Evolutionary conservation across 768 basidiomycete species (phyloP).

Genomic region (Rhodotorula toruloides): DNA sequence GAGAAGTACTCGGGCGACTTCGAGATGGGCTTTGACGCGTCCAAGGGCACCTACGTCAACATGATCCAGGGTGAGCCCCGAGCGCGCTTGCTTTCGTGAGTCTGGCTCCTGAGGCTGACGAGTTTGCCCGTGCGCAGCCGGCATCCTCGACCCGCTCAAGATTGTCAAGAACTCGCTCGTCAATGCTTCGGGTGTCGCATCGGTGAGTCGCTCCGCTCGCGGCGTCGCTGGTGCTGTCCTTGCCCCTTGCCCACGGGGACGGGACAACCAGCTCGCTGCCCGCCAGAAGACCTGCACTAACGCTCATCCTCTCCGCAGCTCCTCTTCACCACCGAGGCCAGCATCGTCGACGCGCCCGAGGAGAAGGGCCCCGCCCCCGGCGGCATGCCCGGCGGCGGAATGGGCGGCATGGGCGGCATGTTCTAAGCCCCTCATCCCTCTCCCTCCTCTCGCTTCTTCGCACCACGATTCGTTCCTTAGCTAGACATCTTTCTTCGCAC

Average conservation of each 20-base stretch:
- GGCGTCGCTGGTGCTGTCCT: too few species aligned
- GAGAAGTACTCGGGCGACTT: constrained; percentile 63
- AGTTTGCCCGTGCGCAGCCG: constrained; percentile 56
- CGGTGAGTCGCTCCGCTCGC: constrained; percentile 43
- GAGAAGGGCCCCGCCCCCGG: constrained; percentile 55
- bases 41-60: constrained; percentile 74
- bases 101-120: too few species aligned
- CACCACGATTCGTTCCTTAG: too few species aligned
- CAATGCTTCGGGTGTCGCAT: constrained; percentile 88
- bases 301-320: too few species aligned
- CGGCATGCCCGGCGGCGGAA: constrained; percentile 51
- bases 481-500: too few species aligned
- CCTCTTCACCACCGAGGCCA: constrained; percentile 86
- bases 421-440: constrained; percentile 30
- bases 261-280: too few species aligned
- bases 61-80: constrained; percentile 52
- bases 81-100: constrained; percentile 42
- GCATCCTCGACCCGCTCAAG: constrained; percentile 68
- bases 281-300: too few species aligned
- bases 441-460: too few species aligned
- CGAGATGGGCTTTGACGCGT: constrained; percentile 84
- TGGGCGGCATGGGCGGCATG: constrained; percentile 35
- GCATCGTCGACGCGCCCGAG: constrained; percentile 77
- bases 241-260: too few species aligned
- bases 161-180: constrained; percentile 89